Percentiles rank a stretch among this genome's conserved stretches.
phyloP scores from a whole-genome alignment of 257 asterid genomes.

The Solanum ahanhuiri region DNA sequence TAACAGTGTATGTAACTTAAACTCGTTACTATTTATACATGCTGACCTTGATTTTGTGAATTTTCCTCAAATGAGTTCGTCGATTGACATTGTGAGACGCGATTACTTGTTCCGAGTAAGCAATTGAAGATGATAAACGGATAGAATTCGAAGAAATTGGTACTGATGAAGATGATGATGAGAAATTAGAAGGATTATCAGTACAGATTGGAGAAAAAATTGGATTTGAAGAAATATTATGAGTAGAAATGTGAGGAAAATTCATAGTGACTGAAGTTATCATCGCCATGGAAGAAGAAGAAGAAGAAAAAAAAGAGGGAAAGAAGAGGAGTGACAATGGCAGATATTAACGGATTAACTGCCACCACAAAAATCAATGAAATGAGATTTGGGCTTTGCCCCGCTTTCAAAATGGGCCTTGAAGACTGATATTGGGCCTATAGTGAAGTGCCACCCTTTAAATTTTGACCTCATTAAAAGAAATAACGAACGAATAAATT shows the following conservation, averaged over 20 bases:
- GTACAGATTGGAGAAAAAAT: background rate
- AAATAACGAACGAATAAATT: no score
- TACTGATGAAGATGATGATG: background rate
- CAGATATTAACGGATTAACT: background rate
- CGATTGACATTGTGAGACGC: background rate
- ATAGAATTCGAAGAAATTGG: background rate
- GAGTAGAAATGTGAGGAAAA: background rate
- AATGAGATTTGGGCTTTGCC: background rate
- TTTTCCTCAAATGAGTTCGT: background rate
- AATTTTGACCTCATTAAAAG: background rate
- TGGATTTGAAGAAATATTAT: background rate
- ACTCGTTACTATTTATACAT: background rate
- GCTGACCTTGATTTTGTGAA: constrained; percentile 12
- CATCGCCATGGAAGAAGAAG: background rate
- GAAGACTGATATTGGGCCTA: background rate
- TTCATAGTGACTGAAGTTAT: background rate
- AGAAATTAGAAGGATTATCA: background rate
- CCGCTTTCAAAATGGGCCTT: background rate
- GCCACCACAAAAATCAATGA: background rate
- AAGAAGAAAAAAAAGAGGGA: background rate
- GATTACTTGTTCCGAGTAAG: background rate
- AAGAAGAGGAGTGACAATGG: background rate
- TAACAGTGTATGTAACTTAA: background rate
- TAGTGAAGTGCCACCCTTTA: background rate
- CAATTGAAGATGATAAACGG: constrained; percentile 12